Base-by-base conservation (phyloP, 2,329 filamentous ascomycete species). In the Epichloe amarillans region DNA sequence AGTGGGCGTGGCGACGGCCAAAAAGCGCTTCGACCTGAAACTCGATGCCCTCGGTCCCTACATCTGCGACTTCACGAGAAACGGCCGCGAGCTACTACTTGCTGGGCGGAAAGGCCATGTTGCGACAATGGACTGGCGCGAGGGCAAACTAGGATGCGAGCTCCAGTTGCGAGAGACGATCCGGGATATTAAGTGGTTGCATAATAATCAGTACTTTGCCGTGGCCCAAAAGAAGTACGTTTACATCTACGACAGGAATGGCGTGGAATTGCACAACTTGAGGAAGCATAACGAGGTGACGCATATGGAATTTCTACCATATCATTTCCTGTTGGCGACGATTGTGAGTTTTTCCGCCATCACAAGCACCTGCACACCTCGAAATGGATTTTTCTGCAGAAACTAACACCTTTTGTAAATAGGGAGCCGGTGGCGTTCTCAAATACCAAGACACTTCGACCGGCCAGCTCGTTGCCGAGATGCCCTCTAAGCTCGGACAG, bases 361-460 rank as follows among this genome's bases (percentile, higher is more conserved):
- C 10, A 30, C 12, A 46, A 33, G 10, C 17, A 37, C 19, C 6
- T 8, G 2, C 23, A 21, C 39, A 5, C 17, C 19, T 10, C 3
- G 39, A 23, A 23, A 41, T 15, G 15, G n/a, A 26, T 12, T 17
- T 2, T 4, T 36, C 2, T 10, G 7, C 17, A 12, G 26, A 21
- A 5, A 48, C 46, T 51, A 23, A 49, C 19, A 23, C 41, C 14
- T 47, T 23, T 12, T 15, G 14, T 26, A 19, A 1, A 3, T 15
- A 80, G 79, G 88, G 88, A 54, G 83, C 86, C 58, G 82, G 83
- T 44, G 91, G 91, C 39, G 86, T 86, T 60, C 73, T 98, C 50
- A 90, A 93, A 69, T 98, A 96, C 65, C 93, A 93, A 64, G 93
- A 98, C 66, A 89, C 89, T 21, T 95, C 89, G 4, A 98, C 90